Conservation (phyloP, 192 early-diverging fungal species). For the Chytriomyces hyalinus region DNA sequence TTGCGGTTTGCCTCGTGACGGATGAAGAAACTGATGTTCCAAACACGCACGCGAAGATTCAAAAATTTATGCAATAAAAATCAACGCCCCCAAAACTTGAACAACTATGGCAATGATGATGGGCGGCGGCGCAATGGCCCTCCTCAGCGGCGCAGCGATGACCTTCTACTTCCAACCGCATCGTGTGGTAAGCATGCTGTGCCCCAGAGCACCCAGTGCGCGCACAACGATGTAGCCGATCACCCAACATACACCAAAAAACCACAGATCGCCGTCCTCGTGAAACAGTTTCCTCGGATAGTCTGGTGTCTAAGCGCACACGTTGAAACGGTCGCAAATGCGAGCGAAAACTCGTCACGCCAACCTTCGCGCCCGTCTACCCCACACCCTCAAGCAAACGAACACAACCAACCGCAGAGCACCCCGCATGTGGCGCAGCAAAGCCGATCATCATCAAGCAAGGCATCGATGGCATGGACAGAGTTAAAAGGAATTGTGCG, state of each 20-base stretch:
- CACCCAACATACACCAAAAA: no score
- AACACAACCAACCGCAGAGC: not conserved
- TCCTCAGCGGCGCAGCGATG: constrained; percentile 27
- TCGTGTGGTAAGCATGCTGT: not conserved
- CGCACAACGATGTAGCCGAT: no score
- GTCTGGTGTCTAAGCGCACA: constrained; percentile 31
- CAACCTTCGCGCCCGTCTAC: not conserved
- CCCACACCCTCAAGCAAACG: not conserved
- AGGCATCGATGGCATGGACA: constrained; percentile 14
- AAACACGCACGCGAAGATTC: no score
- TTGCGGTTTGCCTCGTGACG: constrained; percentile 73
- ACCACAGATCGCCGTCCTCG: constrained; percentile 16
- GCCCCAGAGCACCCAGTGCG: no score
- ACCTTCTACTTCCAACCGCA: constrained; percentile 38
- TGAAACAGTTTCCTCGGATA: constrained; percentile 23
- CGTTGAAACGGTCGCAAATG: not conserved
- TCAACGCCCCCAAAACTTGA: no score
- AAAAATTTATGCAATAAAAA: no score
- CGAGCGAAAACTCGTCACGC: not conserved
- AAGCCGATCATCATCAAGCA: not conserved
- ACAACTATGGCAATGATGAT: not conserved
- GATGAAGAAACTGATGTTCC: not conserved
- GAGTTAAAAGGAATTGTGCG: not conserved
- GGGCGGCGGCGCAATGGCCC: not conserved
- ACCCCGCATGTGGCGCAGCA: no score